These are phyloP conservation scores for Bryum argenteum DNA, from an alignment of 225 moss, liverwort and hornwort species.

Conservation along the genomic window DNA sequence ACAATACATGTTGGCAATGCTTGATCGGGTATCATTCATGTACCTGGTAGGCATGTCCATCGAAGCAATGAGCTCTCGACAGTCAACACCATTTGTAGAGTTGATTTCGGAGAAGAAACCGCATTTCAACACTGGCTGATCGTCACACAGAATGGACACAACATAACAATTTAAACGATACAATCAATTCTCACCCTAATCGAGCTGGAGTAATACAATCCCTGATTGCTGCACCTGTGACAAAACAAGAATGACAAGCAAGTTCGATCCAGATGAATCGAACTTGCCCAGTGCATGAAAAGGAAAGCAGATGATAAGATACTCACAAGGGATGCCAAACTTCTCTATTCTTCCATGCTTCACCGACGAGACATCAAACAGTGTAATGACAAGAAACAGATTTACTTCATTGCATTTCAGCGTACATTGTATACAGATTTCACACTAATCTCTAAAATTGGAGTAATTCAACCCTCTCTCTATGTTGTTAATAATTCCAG, in stretches of 20 bases:
- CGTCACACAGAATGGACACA: too few species aligned
- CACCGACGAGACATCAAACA: neutral
- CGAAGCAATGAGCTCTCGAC: too few species aligned
- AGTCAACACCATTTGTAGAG: too few species aligned
- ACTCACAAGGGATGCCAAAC: neutral
- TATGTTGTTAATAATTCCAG: constrained; percentile 49
- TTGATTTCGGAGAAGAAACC: too few species aligned
- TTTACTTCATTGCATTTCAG: neutral
- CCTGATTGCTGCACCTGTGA: constrained; percentile 6
- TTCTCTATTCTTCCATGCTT: neutral
- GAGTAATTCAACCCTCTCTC: constrained; percentile 37
- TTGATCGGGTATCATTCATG: too few species aligned
- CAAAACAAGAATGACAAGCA: constrained; percentile 2
- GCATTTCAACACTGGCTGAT: too few species aligned
- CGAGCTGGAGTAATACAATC: neutral
- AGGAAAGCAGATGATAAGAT: neutral
- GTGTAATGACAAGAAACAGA: neutral
- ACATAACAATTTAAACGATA: too few species aligned
- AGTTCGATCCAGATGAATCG: neutral
- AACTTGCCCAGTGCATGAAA: neutral
- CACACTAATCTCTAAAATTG: neutral
- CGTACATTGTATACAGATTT: neutral
- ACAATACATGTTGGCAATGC: too few species aligned
- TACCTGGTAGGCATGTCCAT: too few species aligned
- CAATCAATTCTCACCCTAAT: too few species aligned